Percentiles rank a stretch among this genome's conserved stretches.
These are phyloP conservation scores for Anthostomella pinea DNA, from an alignment of 2,329 filamentous ascomycete species.

Conservation along the genomic window DNA sequence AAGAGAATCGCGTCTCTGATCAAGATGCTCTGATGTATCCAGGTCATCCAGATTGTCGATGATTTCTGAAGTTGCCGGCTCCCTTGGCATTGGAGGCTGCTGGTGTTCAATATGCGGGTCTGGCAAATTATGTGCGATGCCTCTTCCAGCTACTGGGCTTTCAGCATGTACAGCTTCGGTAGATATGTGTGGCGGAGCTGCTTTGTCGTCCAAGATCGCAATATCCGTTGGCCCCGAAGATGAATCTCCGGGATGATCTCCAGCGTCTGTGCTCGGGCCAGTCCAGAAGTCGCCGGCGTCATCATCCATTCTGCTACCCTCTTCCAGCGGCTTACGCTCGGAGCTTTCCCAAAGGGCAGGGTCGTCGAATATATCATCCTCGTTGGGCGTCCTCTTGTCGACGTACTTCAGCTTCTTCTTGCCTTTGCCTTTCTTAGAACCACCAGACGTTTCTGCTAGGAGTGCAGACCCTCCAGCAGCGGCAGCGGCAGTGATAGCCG, in stretches of 20 bases:
- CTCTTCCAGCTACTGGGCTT: constrained; percentile 37
- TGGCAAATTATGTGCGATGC: constrained; percentile 15
- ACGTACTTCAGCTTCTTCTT: constrained; percentile 37
- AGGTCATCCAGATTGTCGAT: constrained; percentile 28
- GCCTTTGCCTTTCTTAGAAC: constrained; percentile 33
- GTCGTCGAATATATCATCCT: constrained; percentile 46
- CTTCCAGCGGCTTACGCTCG: constrained; percentile 35
- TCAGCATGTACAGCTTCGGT: constrained; percentile 33
- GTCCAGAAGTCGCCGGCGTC: constrained; percentile 21
- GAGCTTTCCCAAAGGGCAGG: constrained; percentile 43
- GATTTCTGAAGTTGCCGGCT: constrained; percentile 16
- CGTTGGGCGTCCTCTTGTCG: constrained; percentile 37
- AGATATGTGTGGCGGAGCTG: constrained; percentile 2
- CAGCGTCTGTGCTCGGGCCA: constrained; percentile 14
- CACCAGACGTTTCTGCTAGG: constrained; percentile 35
- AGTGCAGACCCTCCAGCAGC: constrained; percentile 32
- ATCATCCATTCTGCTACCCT: constrained; percentile 23
- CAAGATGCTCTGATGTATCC: constrained; percentile 25
- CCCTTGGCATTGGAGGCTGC: constrained; percentile 6
- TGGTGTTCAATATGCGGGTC: constrained; percentile 5
- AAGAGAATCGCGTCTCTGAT: too few relatives aligned
- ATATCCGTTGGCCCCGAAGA: constrained; percentile 6
- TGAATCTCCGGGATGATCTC: constrained; percentile 9
- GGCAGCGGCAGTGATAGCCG: constrained; percentile 19
- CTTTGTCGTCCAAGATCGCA: constrained; percentile 1